Base-by-base conservation (phyloP, 257 asterid genomes). In the Fraxinus anomala region DNA sequence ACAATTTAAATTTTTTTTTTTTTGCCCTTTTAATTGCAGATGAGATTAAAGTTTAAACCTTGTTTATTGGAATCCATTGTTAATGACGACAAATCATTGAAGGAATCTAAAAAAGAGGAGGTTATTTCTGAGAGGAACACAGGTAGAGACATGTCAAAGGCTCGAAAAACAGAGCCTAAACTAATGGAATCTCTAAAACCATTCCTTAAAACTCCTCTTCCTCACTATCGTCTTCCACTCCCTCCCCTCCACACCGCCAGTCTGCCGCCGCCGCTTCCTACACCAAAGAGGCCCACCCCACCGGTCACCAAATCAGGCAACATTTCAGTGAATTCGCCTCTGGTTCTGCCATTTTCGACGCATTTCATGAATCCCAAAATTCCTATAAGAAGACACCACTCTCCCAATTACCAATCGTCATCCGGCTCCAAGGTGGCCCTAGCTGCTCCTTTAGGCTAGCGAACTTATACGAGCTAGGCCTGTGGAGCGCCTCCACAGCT, bases 381-480 rank as follows among this genome's bases (percentile, higher is more conserved):
- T 68, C 84, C 70, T 17, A 72, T 71, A 12, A n/a, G 17, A 71
- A 31, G 79, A 36, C 65, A 5, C 78, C 92, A 42, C 73, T 79
- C 51, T 76, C 91, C 56, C 75, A 86, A 34, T 85, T 89, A 54
- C 96, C 96, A 31, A 80, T 94, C 34, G 77, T 89, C 37, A 84
- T 93, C 28, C 92, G 98, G 97, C 96, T 92, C 14, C 95, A 94
- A 81, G 98, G 96, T 1, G 95, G 97, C 66, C 97, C 94, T 54
- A 96, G 96, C 47, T 94, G 97, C 73, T 88, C 95, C 1, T 94
- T 95, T 47, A 87, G 89, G 97, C 8, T 90, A 0, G 98, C 87
- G 13, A 94, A 94, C 81, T 92, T 89, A 23, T 89, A 77, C 40
- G 97, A 94, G 84, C 84, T 89, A 30, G 97, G 96, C 19, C 96